Conservation (phyloP, 2,329 filamentous ascomycete species). For the Berkeleyomyces basicola region DNA sequence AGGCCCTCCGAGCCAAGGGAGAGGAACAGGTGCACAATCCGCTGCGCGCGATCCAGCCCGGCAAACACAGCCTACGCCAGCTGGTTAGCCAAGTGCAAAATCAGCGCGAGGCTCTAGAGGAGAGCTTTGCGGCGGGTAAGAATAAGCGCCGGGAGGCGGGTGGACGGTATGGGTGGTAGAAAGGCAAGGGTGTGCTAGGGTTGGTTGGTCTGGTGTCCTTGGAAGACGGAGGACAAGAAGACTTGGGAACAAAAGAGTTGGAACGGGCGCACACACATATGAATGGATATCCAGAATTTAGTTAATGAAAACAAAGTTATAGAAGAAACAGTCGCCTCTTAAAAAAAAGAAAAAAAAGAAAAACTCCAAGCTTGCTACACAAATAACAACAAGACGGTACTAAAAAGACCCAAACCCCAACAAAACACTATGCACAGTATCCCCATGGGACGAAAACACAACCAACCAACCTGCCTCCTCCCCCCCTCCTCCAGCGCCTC, state of each 20-base stretch:
- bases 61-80: slow-evolving; percentile 75
- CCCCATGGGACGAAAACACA: not conserved
- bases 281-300: slow-evolving; percentile 9
- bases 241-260: not conserved
- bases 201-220: not conserved
- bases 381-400: slow-evolving; percentile 2
- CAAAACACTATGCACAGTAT: not conserved
- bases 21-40: slow-evolving; percentile 59
- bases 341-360: not conserved
- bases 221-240: not conserved
- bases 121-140: slow-evolving; percentile 72
- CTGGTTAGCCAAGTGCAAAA: slow-evolving; percentile 67
- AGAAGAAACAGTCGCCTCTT: too few relatives aligned
- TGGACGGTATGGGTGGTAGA: slow-evolving; percentile 63
- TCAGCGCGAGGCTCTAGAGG: slow-evolving; percentile 76
- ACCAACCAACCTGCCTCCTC: not conserved
- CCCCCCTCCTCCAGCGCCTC: too few relatives aligned
- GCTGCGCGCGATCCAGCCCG: slow-evolving; percentile 64
- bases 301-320: slow-evolving; percentile 4
- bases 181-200: not conserved
- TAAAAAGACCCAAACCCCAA: not conserved
- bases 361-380: slow-evolving; percentile 6
- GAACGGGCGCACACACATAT: not conserved
- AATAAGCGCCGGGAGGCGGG: slow-evolving; percentile 69
- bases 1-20: slow-evolving; percentile 52